These are phyloP conservation scores for Talaromyces sp. DNA, from an alignment of 2,329 filamentous ascomycete species.

Conservation along the genomic window DNA sequence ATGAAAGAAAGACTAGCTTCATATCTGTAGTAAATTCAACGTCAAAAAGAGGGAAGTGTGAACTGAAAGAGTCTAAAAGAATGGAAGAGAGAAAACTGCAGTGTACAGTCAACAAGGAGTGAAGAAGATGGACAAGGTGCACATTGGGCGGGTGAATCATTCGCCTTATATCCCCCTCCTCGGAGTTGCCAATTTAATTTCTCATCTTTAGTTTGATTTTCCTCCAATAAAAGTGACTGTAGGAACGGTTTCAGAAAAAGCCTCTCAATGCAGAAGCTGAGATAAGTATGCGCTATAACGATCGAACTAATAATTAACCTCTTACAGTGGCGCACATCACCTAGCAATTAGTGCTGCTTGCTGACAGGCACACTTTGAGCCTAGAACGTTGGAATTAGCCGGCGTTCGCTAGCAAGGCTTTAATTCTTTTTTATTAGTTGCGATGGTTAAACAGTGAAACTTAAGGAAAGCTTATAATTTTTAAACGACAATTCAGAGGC, in stretches of 20 bases:
- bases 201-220: not conserved
- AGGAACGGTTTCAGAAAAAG: not conserved
- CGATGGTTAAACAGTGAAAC: no score
- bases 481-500: not conserved
- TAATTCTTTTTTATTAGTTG: not conserved
- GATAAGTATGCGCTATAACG: not conserved
- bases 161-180: not conserved
- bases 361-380: not conserved
- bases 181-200: not conserved
- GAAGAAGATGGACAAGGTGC: not conserved
- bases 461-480: not conserved
- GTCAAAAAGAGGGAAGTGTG: not conserved
- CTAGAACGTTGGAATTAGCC: not conserved
- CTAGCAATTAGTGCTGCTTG: not conserved
- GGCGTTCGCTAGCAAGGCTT: not conserved
- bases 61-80: not conserved
- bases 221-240: not conserved
- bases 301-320: not conserved
- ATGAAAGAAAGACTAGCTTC: constrained; percentile 7
- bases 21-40: not conserved
- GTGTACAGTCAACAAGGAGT: not conserved
- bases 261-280: not conserved
- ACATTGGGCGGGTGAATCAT: not conserved
- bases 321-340: not conserved
- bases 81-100: not conserved